These are phyloP conservation scores for Aspergillus cristatus DNA, from an alignment of 495 filamentous ascomycete species.

Conservation along the genomic window DNA sequence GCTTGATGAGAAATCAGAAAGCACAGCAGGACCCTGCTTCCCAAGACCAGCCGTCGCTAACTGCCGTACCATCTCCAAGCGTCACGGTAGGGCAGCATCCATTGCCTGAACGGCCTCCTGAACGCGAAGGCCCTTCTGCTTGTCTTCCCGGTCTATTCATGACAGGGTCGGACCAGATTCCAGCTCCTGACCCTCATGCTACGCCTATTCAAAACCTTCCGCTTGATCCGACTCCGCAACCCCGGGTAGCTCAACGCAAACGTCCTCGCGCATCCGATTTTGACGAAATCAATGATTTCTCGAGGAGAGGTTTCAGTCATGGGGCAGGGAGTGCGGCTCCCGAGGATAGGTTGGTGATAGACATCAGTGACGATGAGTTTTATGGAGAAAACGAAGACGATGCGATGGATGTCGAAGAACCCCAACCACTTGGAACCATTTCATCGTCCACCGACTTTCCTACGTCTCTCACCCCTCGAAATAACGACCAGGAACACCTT, in stretches of 20 bases:
- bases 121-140: conserved; percentile 19
- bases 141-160: conserved; percentile 48
- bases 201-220: conserved; percentile 6
- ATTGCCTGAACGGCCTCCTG: conserved; percentile 34
- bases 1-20: conserved; percentile 25
- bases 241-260: conserved; percentile 47
- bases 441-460: conserved; percentile 12
- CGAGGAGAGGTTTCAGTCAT: conserved; percentile 56
- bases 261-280: conserved; percentile 84
- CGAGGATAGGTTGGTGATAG: conserved; percentile 48
- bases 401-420: conserved; percentile 24
- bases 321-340: conserved; percentile 7
- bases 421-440: neutral
- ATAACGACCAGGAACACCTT: conserved; percentile 47
- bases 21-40: conserved; percentile 8
- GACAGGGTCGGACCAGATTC: conserved; percentile 17
- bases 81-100: conserved; percentile 26
- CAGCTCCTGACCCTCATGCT: conserved; percentile 1
- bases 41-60: conserved; percentile 3
- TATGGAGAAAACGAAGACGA: conserved; percentile 35
- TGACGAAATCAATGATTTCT: conserved; percentile 37
- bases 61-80: neutral
- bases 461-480: conserved; percentile 26
- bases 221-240: conserved; percentile 17
- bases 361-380: conserved; percentile 60